Evolutionary conservation across 2,329 filamentous ascomycete genomes (phyloP).

Genomic region (Aspergillus fijiensis): DNA sequence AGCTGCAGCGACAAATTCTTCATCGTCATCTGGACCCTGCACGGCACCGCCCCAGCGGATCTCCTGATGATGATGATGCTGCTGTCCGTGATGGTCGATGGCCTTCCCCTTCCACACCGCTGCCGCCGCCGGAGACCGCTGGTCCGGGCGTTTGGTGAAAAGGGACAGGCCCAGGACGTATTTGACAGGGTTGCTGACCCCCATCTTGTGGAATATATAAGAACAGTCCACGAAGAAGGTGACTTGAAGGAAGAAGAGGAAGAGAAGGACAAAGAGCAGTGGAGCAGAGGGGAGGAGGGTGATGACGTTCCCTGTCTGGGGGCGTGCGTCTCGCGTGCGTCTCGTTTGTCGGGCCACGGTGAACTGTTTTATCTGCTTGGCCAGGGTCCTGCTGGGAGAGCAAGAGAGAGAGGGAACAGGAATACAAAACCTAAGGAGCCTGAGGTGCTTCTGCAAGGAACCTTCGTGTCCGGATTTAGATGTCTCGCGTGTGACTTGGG

Average conservation of each 20-base stretch:
- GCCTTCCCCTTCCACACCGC: slow-evolving; percentile 18
- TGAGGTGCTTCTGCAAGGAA: background rate
- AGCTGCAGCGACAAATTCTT: background rate
- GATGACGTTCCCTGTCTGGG: background rate
- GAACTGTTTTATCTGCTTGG: background rate
- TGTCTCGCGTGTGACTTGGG: background rate
- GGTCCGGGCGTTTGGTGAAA: slow-evolving; percentile 17
- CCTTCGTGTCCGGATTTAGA: background rate
- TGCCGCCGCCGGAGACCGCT: background rate
- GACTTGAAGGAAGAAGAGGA: background rate
- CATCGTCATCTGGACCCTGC: slow-evolving; percentile 1
- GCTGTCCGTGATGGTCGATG: background rate
- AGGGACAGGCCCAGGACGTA: slow-evolving; percentile 21
- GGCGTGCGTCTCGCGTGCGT: background rate
- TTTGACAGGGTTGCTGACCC: slow-evolving; percentile 21
- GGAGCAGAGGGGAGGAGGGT: no score
- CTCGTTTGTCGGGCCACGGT: background rate
- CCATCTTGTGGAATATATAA: slow-evolving; percentile 16
- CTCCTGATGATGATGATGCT: background rate
- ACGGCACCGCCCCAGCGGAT: slow-evolving; percentile 3
- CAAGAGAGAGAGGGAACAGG: no score
- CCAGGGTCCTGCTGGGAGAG: background rate
- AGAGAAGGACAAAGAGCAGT: background rate
- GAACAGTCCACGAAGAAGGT: background rate
- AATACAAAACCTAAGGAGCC: background rate